phyloP scores from a whole-genome alignment of 2,329 filamentous ascomycete species.

The Paracoccidioides brasiliensis region DNA sequence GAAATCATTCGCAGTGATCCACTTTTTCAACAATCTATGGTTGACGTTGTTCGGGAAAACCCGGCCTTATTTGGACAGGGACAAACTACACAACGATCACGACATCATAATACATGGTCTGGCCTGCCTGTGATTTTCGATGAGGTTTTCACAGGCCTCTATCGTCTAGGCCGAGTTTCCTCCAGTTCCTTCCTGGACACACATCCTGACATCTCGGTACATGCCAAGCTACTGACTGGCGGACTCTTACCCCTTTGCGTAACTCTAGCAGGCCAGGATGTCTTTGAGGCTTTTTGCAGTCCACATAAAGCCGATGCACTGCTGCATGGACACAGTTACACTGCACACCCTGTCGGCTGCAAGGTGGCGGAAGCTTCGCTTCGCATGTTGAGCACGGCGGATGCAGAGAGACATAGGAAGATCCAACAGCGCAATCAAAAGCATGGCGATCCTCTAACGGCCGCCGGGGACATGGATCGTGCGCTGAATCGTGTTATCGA shows the following conservation, averaged over 20 bases:
- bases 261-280: conserved; percentile 59
- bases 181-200: conserved; percentile 56
- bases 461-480: too few species aligned
- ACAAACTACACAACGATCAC: conserved; percentile 11
- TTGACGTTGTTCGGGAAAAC: conserved; percentile 50
- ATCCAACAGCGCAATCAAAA: not conserved
- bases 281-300: conserved; percentile 59
- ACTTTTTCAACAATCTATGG: conserved; percentile 62
- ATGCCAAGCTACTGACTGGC: conserved; percentile 74
- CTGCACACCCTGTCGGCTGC: conserved; percentile 69
- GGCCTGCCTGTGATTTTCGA: conserved; percentile 72
- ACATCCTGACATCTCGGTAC: conserved; percentile 61
- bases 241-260: conserved; percentile 65
- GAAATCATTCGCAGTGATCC: conserved; percentile 47
- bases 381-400: conserved; percentile 45
- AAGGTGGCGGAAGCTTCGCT: conserved; percentile 61
- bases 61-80: conserved; percentile 39
- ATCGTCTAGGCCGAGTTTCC: conserved; percentile 62
- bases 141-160: conserved; percentile 77
- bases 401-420: conserved; percentile 44
- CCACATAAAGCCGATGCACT: conserved; percentile 65
- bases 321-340: conserved; percentile 77
- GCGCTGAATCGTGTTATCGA: too few species aligned
- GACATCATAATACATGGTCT: conserved; percentile 40
- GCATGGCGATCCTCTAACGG: not conserved